Percentiles rank a stretch among this genome's conserved stretches.
Evolutionary conservation across 352 stramenopile genomes (phyloP).

Genomic region (Pythium plurisporium): DNA sequence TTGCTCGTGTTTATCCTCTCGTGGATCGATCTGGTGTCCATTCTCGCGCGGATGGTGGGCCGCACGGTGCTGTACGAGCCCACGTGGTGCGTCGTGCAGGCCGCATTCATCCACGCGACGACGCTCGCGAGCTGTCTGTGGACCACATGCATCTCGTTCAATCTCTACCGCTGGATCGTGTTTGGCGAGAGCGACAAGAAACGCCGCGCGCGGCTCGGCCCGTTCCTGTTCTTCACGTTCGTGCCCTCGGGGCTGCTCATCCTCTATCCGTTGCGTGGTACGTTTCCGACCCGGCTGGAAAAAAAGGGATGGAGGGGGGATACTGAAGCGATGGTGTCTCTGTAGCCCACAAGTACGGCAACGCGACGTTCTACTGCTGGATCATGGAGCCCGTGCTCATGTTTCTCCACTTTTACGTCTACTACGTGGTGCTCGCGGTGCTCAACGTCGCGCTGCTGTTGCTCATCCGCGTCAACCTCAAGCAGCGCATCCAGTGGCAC

Average conservation of each 20-base stretch:
- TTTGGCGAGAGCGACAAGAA: conserved; percentile 67
- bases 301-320: too few relatives aligned
- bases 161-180: conserved; percentile 78
- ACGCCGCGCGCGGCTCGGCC: conserved; percentile 43
- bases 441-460: conserved; percentile 68
- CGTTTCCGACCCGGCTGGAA: too few relatives aligned
- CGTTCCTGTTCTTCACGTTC: conserved; percentile 53
- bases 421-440: conserved; percentile 61
- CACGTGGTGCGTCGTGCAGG: conserved; percentile 51
- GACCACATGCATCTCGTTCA: conserved; percentile 77
- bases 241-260: conserved; percentile 44
- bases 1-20: conserved; percentile 67
- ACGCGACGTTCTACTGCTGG: conserved; percentile 85
- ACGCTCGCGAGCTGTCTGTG: conserved; percentile 62
- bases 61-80: conserved; percentile 37
- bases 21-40: conserved; percentile 59
- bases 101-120: conserved; percentile 44
- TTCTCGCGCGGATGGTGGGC: conserved; percentile 51
- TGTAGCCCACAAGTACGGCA: conserved; percentile 54
- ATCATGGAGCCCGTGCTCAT: conserved; percentile 57
- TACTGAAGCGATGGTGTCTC: conserved; percentile 4
- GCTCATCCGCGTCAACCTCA: conserved; percentile 64
- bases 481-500: conserved; percentile 53
- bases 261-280: conserved; percentile 57
- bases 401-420: conserved; percentile 75